These are phyloP conservation scores for Cordyceps farinosa DNA, from an alignment of 2,329 filamentous ascomycete species.

Conservation along the genomic window DNA sequence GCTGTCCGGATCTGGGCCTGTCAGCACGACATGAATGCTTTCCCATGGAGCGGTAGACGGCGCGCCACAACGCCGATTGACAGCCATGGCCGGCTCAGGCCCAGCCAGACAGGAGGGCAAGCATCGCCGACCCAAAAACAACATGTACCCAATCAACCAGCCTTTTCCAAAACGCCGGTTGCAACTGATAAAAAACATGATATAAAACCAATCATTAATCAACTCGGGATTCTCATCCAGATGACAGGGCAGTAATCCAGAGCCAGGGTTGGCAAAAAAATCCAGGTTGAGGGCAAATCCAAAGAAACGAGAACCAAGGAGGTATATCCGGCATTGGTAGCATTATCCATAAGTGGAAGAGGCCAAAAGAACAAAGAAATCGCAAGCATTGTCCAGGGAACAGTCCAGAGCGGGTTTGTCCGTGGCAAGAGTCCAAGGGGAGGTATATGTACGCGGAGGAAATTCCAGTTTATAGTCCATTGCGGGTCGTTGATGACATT, in stretches of 20 bases:
- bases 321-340: slow-evolving; percentile 17
- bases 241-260: neutral
- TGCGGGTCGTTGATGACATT: slow-evolving; percentile 11
- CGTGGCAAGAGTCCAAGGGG: slow-evolving; percentile 8
- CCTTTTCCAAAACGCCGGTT: slow-evolving; percentile 16
- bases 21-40: neutral
- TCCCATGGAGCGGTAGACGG: neutral
- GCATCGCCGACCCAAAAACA: slow-evolving; percentile 8
- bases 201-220: slow-evolving; percentile 11
- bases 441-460: slow-evolving; percentile 7
- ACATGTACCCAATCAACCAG: slow-evolving; percentile 4
- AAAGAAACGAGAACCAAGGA: slow-evolving; percentile 8
- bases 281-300: slow-evolving; percentile 12
- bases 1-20: slow-evolving; percentile 43
- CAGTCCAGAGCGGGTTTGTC: slow-evolving; percentile 14
- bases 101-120: slow-evolving; percentile 2
- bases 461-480: slow-evolving; percentile 15
- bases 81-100: neutral
- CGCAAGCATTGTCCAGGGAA: slow-evolving; percentile 20
- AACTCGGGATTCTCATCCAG: slow-evolving; percentile 3
- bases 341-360: slow-evolving; percentile 27
- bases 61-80: neutral
- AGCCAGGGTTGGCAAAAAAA: slow-evolving; percentile 12
- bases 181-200: slow-evolving; percentile 1
- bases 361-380: slow-evolving; percentile 20